A percentile compares a stretch with the other conserved stretches of the same genome.
Evolutionary conservation across 768 basidiomycete genomes (phyloP).

Genomic region (Filobasidium wieringae): DNA sequence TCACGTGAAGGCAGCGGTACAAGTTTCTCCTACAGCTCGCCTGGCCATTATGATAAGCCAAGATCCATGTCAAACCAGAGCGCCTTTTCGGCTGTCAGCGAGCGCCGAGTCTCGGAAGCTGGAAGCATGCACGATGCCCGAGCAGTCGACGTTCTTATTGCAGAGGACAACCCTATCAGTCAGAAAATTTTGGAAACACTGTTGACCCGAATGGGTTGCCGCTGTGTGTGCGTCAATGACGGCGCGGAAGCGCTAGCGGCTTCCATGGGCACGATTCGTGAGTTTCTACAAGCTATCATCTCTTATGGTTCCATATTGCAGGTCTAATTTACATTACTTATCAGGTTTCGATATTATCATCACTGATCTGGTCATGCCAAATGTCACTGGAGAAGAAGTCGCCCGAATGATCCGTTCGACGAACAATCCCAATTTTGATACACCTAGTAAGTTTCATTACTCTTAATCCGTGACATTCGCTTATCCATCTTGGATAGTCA

Average conservation of each 20-base stretch:
- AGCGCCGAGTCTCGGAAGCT: slow-evolving; percentile 41
- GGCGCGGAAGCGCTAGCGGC: slow-evolving; percentile 95
- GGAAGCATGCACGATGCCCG: slow-evolving; percentile 48
- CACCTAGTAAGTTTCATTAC: slow-evolving; percentile 48
- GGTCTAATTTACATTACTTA: neutral
- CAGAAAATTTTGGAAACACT: slow-evolving; percentile 94
- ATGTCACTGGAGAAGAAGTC: slow-evolving; percentile 90
- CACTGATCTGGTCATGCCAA: slow-evolving; percentile 92
- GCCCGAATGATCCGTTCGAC: slow-evolving; percentile 95
- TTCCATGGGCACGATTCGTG: slow-evolving; percentile 94
- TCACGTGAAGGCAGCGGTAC: slow-evolving; percentile 32
- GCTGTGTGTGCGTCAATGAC: slow-evolving; percentile 88
- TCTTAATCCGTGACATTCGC: too few relatives aligned
- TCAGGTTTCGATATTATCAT: slow-evolving; percentile 90
- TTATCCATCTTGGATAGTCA: slow-evolving; percentile 28
- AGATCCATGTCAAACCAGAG: neutral
- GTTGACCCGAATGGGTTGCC: slow-evolving; percentile 83
- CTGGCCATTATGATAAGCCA: slow-evolving; percentile 46
- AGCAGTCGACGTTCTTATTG: slow-evolving; percentile 83
- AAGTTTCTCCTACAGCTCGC: slow-evolving; percentile 72
- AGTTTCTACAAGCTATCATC: slow-evolving; percentile 37
- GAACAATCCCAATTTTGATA: slow-evolving; percentile 83
- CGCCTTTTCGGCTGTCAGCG: slow-evolving; percentile 14
- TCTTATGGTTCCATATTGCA: slow-evolving; percentile 20
- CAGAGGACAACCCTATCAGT: slow-evolving; percentile 96